Conservation (phyloP, 2,329 filamentous ascomycete species). For the Aspergillus carbonarius region DNA sequence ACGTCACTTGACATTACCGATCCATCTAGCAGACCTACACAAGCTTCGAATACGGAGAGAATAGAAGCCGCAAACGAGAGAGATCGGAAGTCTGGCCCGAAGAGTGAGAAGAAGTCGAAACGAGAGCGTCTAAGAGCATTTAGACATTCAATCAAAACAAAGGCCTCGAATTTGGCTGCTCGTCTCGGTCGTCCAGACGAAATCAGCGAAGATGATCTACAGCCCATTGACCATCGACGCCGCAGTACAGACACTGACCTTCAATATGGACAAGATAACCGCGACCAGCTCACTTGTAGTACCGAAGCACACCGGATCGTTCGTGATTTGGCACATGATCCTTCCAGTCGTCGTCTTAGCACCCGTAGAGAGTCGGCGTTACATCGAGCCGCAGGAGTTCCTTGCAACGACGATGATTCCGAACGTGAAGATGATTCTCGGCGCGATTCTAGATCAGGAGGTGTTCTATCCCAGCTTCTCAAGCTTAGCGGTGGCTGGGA, state of each 20-base stretch:
- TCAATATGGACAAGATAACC: not conserved
- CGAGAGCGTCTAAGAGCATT: not conserved
- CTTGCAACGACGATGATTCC: not conserved
- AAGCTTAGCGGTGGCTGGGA: slow-evolving; percentile 2
- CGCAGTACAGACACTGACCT: not conserved
- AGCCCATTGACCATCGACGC: slow-evolving; percentile 3
- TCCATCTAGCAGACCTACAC: not conserved
- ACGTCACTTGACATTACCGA: slow-evolving; percentile 1
- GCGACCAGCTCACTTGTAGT: not conserved
- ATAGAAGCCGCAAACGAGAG: not conserved
- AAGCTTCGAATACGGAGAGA: not conserved
- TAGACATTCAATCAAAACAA: not conserved
- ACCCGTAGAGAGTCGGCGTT: not conserved
- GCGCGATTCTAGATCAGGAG: not conserved
- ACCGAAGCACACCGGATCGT: slow-evolving; percentile 4
- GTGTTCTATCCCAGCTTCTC: not conserved
- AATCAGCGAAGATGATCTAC: slow-evolving; percentile 1
- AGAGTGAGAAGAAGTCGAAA: not conserved
- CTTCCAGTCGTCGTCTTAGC: not conserved
- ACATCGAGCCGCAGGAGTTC: not conserved
- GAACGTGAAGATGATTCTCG: not conserved
- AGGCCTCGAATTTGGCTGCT: not conserved
- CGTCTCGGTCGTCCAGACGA: slow-evolving; percentile 2
- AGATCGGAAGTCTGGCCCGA: not conserved
- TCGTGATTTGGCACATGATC: not conserved